phyloP scores from a whole-genome alignment of 129 eudicot genomes.

The Escallonia herrerae region DNA sequence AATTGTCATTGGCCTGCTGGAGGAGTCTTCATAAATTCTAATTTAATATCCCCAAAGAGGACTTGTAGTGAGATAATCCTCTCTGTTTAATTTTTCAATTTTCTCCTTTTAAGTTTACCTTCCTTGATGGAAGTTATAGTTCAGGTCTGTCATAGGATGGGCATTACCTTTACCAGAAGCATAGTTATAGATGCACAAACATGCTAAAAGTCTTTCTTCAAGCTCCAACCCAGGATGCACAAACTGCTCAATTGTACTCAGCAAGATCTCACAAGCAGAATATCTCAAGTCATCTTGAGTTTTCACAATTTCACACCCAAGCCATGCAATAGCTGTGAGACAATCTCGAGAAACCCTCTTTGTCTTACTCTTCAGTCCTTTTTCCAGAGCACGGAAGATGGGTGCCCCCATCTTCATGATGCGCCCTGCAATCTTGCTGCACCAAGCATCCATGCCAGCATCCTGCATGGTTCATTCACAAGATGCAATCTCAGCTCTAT shows the following conservation, averaged over 20 bases:
- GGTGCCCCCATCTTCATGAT: conserved; percentile 40
- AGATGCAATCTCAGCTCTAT: too few species aligned
- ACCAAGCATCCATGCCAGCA: conserved; percentile 54
- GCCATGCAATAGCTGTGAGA: conserved; percentile 65
- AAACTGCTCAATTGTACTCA: conserved; percentile 51
- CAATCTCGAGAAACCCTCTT: conserved; percentile 60
- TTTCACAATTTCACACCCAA: conserved; percentile 64
- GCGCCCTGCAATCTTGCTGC: conserved; percentile 48
- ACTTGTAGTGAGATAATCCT: too few species aligned
- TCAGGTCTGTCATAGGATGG: too few species aligned
- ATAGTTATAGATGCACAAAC: conserved; percentile 71
- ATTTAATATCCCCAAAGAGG: too few species aligned
- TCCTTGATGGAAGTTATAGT: too few species aligned
- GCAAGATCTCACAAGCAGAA: conserved; percentile 63
- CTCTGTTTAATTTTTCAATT: too few species aligned
- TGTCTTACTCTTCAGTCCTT: conserved; percentile 58
- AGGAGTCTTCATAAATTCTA: too few species aligned
- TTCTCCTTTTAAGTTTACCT: too few species aligned
- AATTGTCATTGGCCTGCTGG: too few species aligned
- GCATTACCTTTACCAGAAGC: conserved; percentile 70
- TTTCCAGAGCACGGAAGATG: conserved; percentile 49
- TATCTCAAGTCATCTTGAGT: conserved; percentile 51
- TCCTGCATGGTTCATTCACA: conserved; percentile 37
- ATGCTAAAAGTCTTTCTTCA: conserved; percentile 80
- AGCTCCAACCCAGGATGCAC: conserved; percentile 79